Base-by-base conservation (phyloP, 2,329 filamentous ascomycete genomes). In the Pestalotiopsis sp. region DNA sequence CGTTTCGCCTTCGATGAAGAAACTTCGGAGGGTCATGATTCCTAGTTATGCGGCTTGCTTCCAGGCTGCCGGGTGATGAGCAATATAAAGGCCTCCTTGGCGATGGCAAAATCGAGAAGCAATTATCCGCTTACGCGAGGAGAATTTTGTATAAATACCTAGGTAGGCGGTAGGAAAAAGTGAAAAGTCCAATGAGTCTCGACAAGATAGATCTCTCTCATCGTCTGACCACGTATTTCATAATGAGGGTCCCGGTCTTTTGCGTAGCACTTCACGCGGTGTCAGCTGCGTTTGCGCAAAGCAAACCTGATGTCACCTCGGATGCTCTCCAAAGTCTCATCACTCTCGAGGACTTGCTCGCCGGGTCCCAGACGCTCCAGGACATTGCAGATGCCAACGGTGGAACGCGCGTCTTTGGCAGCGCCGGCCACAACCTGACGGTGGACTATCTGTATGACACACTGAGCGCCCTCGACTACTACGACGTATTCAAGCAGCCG, bases 371-470 rank as follows among this genome's bases (percentile, higher is more conserved):
- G 72, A 81, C 80, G 73, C 80, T 86, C 2, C 80, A 84, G 72
- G 78, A 80, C 71, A 78, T 86, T 64, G 83, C 84, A 25, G 77
- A 81, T 31, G 79, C 79, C 41, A 77, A 84, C 67, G 80, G 74
- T 39, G 79, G 80, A 58, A 84, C 81, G 73, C 83, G 83, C 38
- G 81, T 78, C 63, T 84, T 85, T 66, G 83, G 82, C 59, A 78
- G 81, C 68, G 74, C 73, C 41, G 83, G 84, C 66, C 83, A 85
- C 77, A 83, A 84, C 67, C 79, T 80, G 66, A 86, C 83, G 5
- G 79, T 85, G 65, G 81, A 84, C 75, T 85, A 77, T 71, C 75
- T 85, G 68, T 80, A 80, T 76, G 76, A 83, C 66, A 79, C 80
- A 25, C 77, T 85, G 36, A 75, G 73, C 58, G 72, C 75, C 6